These are phyloP conservation scores for Sequoia sempervirens DNA, from an alignment of 75 land plant genomes.

Conservation along the genomic window DNA sequence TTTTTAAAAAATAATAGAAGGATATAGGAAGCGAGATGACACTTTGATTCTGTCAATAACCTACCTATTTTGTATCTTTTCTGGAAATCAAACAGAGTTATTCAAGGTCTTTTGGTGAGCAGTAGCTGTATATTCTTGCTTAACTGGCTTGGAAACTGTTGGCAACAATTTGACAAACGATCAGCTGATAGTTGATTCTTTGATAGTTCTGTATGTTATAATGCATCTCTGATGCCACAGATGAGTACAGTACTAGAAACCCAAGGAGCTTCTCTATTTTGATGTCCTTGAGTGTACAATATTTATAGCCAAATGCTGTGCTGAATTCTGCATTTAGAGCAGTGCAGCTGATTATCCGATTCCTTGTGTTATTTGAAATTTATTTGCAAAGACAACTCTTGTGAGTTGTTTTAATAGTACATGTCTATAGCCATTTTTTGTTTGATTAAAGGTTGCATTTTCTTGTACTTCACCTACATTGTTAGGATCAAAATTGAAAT, in stretches of 20 bases:
- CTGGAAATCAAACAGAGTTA: neutral
- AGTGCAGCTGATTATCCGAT: conserved; percentile 6
- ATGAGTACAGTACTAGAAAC: neutral
- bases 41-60: neutral
- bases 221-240: neutral
- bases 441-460: neutral
- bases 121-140: neutral
- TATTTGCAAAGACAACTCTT: conserved; percentile 7
- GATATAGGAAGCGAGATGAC: neutral
- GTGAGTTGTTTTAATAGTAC: neutral
- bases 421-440: conserved; percentile 1
- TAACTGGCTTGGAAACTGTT: neutral
- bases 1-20: conserved; percentile 42
- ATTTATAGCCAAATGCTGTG: neutral
- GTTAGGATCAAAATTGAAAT: neutral
- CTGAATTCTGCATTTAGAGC: conserved; percentile 2
- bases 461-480: neutral
- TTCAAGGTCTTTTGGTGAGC: neutral
- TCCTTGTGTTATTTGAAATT: conserved; percentile 2
- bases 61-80: neutral
- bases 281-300: conserved; percentile 3
- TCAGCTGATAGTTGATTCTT: neutral
- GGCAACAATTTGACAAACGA: neutral
- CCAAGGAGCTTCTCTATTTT: conserved; percentile 1
- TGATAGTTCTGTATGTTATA: neutral